These are phyloP conservation scores for Gymnopilus junonius DNA, from an alignment of 768 basidiomycete genomes.

Conservation along the genomic window DNA sequence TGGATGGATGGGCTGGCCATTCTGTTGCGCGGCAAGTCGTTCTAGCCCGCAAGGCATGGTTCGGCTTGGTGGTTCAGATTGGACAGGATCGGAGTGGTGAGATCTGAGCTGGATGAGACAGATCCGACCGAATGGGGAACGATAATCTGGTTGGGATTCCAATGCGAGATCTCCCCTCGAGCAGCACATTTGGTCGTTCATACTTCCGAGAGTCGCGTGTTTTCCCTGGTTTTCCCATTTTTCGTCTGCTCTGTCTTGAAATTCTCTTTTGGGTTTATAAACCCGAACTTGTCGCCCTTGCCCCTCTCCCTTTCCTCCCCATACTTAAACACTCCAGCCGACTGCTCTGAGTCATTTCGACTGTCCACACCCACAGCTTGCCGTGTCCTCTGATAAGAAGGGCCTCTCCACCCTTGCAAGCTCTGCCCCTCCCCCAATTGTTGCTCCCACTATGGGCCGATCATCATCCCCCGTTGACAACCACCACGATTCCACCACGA, in stretches of 20 bases:
- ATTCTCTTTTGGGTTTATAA: slow-evolving; percentile 5
- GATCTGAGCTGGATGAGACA: neutral
- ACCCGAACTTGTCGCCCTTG: slow-evolving; percentile 11
- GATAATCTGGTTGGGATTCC: neutral
- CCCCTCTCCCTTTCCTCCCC: neutral
- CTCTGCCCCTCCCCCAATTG: neutral
- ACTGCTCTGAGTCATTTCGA: slow-evolving; percentile 1
- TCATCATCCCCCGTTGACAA: slow-evolving; percentile 1
- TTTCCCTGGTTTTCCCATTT: slow-evolving; percentile 1
- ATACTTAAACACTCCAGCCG: neutral
- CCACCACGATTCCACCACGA: neutral
- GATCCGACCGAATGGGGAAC: neutral
- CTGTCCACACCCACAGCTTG: neutral
- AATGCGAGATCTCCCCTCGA: neutral
- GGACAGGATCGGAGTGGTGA: neutral
- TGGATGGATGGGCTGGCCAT: no score
- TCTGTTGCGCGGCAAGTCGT: no score
- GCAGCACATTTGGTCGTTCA: neutral
- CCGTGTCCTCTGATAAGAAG: neutral
- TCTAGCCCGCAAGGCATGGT: no score
- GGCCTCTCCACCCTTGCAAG: neutral
- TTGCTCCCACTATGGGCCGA: neutral
- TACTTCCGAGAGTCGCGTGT: slow-evolving; percentile 8
- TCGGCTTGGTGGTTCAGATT: neutral
- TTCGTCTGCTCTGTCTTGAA: neutral